Evolutionary conservation across 2,329 filamentous ascomycete genomes (phyloP), one percentile per base, ranked within the genome.

Genomic region (Colletotrichum aenigma): DNA sequence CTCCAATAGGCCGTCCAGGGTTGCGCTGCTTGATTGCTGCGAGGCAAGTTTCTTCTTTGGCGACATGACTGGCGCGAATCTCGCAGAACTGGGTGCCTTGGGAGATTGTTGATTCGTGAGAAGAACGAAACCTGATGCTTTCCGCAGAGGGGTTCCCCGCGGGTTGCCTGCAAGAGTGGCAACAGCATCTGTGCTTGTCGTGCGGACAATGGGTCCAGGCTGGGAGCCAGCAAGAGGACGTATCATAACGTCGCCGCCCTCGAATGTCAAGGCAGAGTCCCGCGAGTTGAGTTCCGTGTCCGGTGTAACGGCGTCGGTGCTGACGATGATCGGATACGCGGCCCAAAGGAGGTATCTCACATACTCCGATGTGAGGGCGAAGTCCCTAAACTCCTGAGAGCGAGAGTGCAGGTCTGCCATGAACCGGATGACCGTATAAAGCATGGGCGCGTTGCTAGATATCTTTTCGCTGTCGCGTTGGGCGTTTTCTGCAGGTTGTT

Each of bases 101-200:
- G 90, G 89, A 1, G 89, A 87, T 72, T 91, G 91, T 71, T 94
- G 92, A 4, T 94, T 91, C 7, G 94, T 96, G 26, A 99, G 89
- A 3, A 99, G 90, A 34, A 98, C 93, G 82, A 98, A 99, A 0
- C 96, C 98, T 1, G 96, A 98, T 3, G 95, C 94, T 79, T 96
- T 92, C 38, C 93, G 92, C 30, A 97, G 88, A 24, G 93, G 91
- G 8, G 92, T 91, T 1, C 93, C 92, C 76, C 89, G 84, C n/a
- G 85, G 85, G 21, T 86, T 88, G 16, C 87, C 86, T 43, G 89
- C 85, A 71, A 84, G 85, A 69, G 84, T 90, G 64, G 84, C 86
- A 78, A 88, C 87, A 55, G 91, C 89, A 18, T 87, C 84, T 7
- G 91, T 83, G 62, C 83, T 93, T 21, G 92, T 91, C 5, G 95